phyloP scores from a whole-genome alignment of 352 stramenopile species.

The Thalassiosira exigua region DNA sequence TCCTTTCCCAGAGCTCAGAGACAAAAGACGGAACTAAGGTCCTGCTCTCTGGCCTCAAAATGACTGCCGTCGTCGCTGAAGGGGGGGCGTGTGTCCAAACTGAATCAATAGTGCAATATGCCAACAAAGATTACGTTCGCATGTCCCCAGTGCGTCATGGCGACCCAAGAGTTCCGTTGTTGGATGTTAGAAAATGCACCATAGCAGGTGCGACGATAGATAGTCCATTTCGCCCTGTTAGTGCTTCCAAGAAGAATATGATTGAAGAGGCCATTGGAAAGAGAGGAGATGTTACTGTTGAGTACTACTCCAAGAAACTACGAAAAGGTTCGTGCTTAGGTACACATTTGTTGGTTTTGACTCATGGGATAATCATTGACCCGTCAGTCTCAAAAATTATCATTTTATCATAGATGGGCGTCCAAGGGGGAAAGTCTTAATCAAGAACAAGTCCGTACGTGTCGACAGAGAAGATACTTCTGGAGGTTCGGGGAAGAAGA shows the following conservation, averaged over 20 bases:
- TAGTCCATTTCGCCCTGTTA: constrained; percentile 1
- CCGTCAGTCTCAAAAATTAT: neutral
- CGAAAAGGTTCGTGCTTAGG: too few relatives aligned
- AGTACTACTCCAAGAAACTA: too few relatives aligned
- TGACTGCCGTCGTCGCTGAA: constrained; percentile 10
- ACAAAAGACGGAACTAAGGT: constrained; percentile 18
- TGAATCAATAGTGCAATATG: constrained; percentile 22
- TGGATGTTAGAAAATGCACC: neutral
- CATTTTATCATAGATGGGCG: constrained; percentile 11
- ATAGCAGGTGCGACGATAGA: constrained; percentile 27
- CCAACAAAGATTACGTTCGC: constrained; percentile 28
- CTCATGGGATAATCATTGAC: neutral
- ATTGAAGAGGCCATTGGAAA: constrained; percentile 24
- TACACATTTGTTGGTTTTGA: neutral
- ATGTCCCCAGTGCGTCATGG: neutral
- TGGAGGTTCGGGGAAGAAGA: constrained; percentile 4
- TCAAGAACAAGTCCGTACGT: constrained; percentile 33
- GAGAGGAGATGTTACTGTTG: constrained; percentile 19
- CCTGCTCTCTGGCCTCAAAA: constrained; percentile 14
- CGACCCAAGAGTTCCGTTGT: constrained; percentile 19
- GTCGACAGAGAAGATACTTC: constrained; percentile 9
- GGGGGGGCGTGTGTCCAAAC: constrained; percentile 11
- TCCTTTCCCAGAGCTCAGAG: constrained; percentile 10
- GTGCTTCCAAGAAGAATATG: neutral
- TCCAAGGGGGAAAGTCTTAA: constrained; percentile 5